Base-by-base conservation (phyloP, 2,329 filamentous ascomycete genomes). In the Graphilbum sp. region DNA sequence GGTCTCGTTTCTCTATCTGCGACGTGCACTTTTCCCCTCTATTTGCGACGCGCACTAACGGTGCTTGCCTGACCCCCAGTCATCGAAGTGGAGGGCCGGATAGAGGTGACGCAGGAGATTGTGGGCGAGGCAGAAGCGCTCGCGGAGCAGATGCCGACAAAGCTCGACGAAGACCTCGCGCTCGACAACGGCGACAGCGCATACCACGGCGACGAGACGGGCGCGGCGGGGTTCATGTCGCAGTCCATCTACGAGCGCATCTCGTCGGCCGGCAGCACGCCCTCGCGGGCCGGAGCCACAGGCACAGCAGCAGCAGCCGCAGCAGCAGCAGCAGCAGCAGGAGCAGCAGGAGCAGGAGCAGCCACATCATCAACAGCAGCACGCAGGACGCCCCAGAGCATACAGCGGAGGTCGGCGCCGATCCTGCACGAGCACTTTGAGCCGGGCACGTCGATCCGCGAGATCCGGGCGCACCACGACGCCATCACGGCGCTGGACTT, bases 171-270 rank as follows among this genome's bases (percentile, higher is more conserved):
- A 34, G 70, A 72, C 43, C 53, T 67, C 8, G 63, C 64, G 19
- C 62, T 63, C 27, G 67, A 66, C 45, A 59, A 63, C 41, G 63
- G 66, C 36, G 62, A 68, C 27, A 59, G 66, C 31, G 57, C 24
- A 4, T 37, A 25, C 16, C 35, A 36, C 16, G 32, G 53, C 19
- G 31, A 16, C 8, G 40, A 40, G 21, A 37, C 38, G 21, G 34
- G 38, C 19, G 33, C 20, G 11, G 12, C 31, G 3, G 69, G 66
- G 1, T 98, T 96, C 63, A 96, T 96, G 90, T 95, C 90, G 3
- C 85, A 95, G 56, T 95, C 87, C 12, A 84, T 98, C 48, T 98
- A 96, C 56, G 82, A 92, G 48, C 95, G 95, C 58, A 63, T 98
- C 9, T 84, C 87, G 1, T 59, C 61, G 10, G 53, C 60, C 21